Evolutionary conservation across 768 basidiomycete genomes (phyloP), one percentile per base, ranked within the genome.

Genomic region (Punctularia strigosozonata): DNA sequence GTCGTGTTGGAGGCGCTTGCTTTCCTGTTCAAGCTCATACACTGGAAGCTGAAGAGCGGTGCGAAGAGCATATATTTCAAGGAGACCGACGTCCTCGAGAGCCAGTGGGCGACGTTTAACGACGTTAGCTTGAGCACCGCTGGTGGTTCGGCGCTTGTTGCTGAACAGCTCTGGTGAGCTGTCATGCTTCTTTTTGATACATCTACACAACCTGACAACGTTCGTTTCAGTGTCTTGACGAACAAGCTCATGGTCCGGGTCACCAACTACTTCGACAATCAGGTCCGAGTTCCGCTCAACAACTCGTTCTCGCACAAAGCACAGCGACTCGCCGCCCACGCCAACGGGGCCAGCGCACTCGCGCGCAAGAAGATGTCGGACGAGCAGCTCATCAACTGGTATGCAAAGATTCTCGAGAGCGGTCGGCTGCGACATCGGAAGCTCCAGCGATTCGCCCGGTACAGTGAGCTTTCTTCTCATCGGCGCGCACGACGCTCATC

Each of bases 61-160:
- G 73, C 79, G 43, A 90, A 88, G 56, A 85, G 83, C 15, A 88
- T 92, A 35, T 86, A 94, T 59, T 92, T 98, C 68, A 90, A 92
- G 54, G 95, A 99, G 65, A 95, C 92, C 0, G 94, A 98, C 55
- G 78, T 98, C n/a, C 69, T 99, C 25, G 94, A 99, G 54, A 80
- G 83, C 5, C 91, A 98, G 50, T 94, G 91, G 86, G 81, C 85
- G 15, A 92, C 94, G 17, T 80, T 98, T 59, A 86, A 85, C 46
- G 86, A 87, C 55, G 89, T 94, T 37, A 90, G 89, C 42, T 67
- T 91, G 56, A 85, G 80, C 25, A 81, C 90, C 6, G 67, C 76
- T 15, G 87, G 87, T 4, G 95, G 92, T 18, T 90, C 94, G 15
- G 62, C 83, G 38, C 64, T 94, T 4, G 91, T 99, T 7, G 92